Evolutionary conservation across 2,329 filamentous ascomycete species (phyloP), one percentile per base, ranked within the genome.

Genomic region (Chaetomium olivaceum): DNA sequence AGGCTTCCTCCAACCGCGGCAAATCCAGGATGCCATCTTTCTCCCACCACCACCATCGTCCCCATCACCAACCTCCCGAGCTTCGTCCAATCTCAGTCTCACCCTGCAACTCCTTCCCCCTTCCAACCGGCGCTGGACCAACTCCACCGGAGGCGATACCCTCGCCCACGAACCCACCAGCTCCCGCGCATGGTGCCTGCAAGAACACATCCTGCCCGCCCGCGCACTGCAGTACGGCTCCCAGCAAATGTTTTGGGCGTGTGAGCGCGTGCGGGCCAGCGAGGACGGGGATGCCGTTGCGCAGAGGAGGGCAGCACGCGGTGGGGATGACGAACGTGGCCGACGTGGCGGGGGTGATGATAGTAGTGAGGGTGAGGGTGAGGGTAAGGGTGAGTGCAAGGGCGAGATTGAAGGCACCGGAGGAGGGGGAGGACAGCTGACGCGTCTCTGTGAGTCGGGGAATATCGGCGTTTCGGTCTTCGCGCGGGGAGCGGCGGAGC

Each of bases 171-270:
- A 72, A 36, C 69, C 70, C 7, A 55, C 71, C 8, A 70, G 63
- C 25, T 23, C 46, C 12, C 60, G 71, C 23, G 70, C 70, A 1
- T 72, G 71, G 71, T 71, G 69, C 46, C 65, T 72, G 11, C 71
- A 73, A 39, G 71, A 71, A 56, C 67, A 68, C 21, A 58, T 63
- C 23, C 56, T 73, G 7, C 65, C 71, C 12, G 46, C 59, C 14
- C 67, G 70, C 8, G 65, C 66, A 6, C 54, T 72, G 7, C 62
- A 65, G 50, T 72, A 70, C 48, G 70, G 69, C 6, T 57, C 55
- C 0, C 48, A 55, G 14, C 71, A 73, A 43, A 65, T 65, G 25
- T 70, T 69, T 48, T 71, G 71, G 72, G 68, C 70, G 54, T 74
- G 71, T 39, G 63, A 59, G 31, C 6, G 55, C 14, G 59, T 69